These are phyloP conservation scores for Chrysophaeum taylorii DNA, from an alignment of 352 stramenopile species.

Conservation along the genomic window DNA sequence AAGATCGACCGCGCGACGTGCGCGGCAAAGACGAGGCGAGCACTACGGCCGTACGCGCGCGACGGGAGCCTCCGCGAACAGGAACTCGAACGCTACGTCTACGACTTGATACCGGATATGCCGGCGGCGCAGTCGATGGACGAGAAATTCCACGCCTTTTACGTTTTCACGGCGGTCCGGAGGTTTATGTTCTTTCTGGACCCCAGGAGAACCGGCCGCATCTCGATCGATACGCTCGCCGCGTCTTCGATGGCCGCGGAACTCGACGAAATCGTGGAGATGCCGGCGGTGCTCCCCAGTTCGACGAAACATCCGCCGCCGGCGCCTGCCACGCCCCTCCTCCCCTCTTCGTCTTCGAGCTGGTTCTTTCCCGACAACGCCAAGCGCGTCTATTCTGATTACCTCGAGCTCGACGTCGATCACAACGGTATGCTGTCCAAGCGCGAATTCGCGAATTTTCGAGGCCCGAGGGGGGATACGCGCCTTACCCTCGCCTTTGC, in stretches of 20 bases:
- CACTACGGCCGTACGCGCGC: conserved; percentile 29
- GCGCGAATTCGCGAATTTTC: conserved; percentile 24
- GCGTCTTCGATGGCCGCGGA: conserved; percentile 13
- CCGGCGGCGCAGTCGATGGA: conserved; percentile 29
- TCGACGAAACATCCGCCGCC: not conserved
- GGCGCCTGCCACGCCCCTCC: not conserved
- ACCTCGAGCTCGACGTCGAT: conserved; percentile 41
- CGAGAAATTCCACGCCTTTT: conserved; percentile 41
- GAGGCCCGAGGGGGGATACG: conserved; percentile 16
- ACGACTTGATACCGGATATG: conserved; percentile 37
- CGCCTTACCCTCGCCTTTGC: conserved; percentile 35
- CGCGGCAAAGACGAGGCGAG: conserved; percentile 18
- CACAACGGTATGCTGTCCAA: conserved; percentile 40
- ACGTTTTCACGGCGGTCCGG: conserved; percentile 35
- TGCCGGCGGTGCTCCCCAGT: too few relatives aligned
- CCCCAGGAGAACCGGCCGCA: conserved; percentile 22
- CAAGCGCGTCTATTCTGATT: conserved; percentile 36
- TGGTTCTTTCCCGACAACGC: conserved; percentile 4
- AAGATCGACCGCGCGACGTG: conserved; percentile 18
- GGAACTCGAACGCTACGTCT: conserved; percentile 42
- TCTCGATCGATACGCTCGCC: conserved; percentile 16
- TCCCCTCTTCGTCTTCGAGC: not conserved
- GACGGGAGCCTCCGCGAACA: conserved; percentile 32
- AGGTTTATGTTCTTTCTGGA: conserved; percentile 47
- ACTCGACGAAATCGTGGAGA: not conserved